phyloP scores from a whole-genome alignment of 352 stramenopile genomes.

The Albugo candida region DNA sequence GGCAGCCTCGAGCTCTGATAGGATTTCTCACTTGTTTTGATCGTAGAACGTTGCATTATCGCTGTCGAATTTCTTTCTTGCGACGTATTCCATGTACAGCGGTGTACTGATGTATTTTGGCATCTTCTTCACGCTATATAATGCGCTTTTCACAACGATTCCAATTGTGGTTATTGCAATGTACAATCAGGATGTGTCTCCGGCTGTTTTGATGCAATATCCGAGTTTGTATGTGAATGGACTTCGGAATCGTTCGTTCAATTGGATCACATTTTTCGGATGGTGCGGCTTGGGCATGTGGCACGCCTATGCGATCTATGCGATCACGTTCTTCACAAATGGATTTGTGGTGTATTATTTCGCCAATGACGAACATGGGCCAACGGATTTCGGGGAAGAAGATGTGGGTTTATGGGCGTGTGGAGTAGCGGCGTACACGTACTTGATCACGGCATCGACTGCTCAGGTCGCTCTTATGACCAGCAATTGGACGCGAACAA shows the following conservation, averaged over 20 bases:
- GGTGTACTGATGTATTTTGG: conserved; percentile 78
- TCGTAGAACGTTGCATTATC: conserved; percentile 57
- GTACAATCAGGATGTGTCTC: conserved; percentile 82
- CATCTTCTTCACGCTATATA: conserved; percentile 82
- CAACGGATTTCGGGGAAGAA: conserved; percentile 35
- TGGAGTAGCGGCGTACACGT: conserved; percentile 69
- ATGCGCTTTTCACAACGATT: conserved; percentile 78
- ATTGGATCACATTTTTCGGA: conserved; percentile 75
- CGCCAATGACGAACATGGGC: background rate
- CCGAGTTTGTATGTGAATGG: conserved; percentile 77
- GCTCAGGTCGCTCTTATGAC: conserved; percentile 74
- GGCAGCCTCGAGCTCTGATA: background rate
- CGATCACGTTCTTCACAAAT: conserved; percentile 68
- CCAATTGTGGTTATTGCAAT: conserved; percentile 80
- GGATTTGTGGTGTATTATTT: conserved; percentile 76
- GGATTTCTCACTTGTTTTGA: background rate
- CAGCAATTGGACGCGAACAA: conserved; percentile 73
- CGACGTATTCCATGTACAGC: conserved; percentile 72
- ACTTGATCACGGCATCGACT: conserved; percentile 71
- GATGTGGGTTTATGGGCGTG: conserved; percentile 63
- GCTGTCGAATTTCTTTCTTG: conserved; percentile 72
- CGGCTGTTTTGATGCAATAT: conserved; percentile 78
- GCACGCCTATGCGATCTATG: conserved; percentile 77
- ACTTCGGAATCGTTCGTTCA: conserved; percentile 76
- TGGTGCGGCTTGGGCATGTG: conserved; percentile 72